These are phyloP conservation scores for Mortierella claussenii DNA, from an alignment of 192 early-diverging fungal genomes.

Conservation along the genomic window DNA sequence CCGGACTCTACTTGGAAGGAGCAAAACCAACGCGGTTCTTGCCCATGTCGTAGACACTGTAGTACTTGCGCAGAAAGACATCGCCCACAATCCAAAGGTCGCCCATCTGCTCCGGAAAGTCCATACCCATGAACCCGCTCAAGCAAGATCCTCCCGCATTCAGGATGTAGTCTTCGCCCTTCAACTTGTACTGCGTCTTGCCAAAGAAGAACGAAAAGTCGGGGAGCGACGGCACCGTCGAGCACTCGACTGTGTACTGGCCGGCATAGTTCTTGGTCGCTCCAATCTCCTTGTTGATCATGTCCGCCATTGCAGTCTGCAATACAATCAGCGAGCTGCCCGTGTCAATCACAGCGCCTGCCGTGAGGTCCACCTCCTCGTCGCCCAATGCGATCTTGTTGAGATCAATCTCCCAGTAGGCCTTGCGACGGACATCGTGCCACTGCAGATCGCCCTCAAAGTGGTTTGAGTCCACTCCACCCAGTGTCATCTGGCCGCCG, in stretches of 20 bases:
- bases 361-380: conserved; percentile 72
- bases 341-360: conserved; percentile 91
- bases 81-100: conserved; percentile 90
- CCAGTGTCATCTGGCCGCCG: conserved; percentile 92
- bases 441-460: conserved; percentile 79
- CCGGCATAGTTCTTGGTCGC: conserved; percentile 94
- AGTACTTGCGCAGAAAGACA: conserved; percentile 86
- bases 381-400: conserved; percentile 82
- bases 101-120: conserved; percentile 81
- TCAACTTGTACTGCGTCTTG: conserved; percentile 74
- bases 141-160: conserved; percentile 75
- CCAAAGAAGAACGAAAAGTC: conserved; percentile 82
- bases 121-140: conserved; percentile 93
- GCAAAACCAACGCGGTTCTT: conserved; percentile 78
- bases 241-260: conserved; percentile 90
- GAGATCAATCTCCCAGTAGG: conserved; percentile 97
- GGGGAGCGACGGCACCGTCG: conserved; percentile 71
- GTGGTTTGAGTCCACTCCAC: conserved; percentile 81
- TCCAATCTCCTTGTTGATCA: conserved; percentile 91
- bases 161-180: conserved; percentile 64
- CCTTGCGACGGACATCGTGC: conserved; percentile 90
- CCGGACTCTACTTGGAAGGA: conserved; percentile 34
- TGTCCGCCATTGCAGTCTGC: conserved; percentile 81
- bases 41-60: conserved; percentile 76
- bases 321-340: conserved; percentile 89